Evolutionary conservation across 1,284 basidiomycete species (phyloP).

Genomic region (Cryptococcus hybrid): DNA sequence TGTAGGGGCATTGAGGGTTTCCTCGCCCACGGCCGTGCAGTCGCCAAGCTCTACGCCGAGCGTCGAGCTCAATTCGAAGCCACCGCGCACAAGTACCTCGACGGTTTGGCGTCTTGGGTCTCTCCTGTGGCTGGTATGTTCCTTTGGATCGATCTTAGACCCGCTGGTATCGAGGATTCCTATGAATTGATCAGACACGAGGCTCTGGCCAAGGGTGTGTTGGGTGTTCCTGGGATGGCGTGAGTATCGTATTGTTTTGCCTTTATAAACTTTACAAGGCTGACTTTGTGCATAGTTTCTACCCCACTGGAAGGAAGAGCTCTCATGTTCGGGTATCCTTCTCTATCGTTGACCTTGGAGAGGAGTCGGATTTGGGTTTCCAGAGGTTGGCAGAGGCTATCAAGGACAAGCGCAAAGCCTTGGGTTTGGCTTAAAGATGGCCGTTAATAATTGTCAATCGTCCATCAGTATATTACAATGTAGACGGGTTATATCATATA

Average conservation of each 20-base stretch:
- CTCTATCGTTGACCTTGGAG: constrained; percentile 65
- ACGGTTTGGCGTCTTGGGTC: constrained; percentile 76
- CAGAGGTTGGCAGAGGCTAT: constrained; percentile 65
- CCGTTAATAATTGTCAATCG: no score
- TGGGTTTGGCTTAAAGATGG: constrained; percentile 8
- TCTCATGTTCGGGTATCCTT: constrained; percentile 78
- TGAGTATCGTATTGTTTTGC: constrained; percentile 14
- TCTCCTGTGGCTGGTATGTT: constrained; percentile 89
- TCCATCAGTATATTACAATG: neutral
- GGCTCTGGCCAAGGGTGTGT: constrained; percentile 75
- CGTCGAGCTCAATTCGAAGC: constrained; percentile 76
- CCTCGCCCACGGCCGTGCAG: constrained; percentile 64
- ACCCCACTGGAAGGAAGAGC: constrained; percentile 65
- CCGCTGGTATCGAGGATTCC: constrained; percentile 59
- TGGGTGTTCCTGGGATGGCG: constrained; percentile 75
- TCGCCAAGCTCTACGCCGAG: constrained; percentile 74
- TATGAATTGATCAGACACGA: constrained; percentile 71
- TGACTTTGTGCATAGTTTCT: constrained; percentile 53
- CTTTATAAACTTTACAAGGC: neutral
- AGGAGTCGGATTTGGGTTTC: constrained; percentile 71
- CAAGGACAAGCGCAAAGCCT: constrained; percentile 39
- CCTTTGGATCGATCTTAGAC: constrained; percentile 64
- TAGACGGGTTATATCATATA: neutral
- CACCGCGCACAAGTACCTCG: constrained; percentile 70
- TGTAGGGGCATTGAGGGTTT: constrained; percentile 67